A percentile compares a stretch with the other conserved stretches of the same genome.
Evolutionary conservation across 495 filamentous ascomycete genomes (phyloP).

Genomic region (Trichoderma erinaceum): DNA sequence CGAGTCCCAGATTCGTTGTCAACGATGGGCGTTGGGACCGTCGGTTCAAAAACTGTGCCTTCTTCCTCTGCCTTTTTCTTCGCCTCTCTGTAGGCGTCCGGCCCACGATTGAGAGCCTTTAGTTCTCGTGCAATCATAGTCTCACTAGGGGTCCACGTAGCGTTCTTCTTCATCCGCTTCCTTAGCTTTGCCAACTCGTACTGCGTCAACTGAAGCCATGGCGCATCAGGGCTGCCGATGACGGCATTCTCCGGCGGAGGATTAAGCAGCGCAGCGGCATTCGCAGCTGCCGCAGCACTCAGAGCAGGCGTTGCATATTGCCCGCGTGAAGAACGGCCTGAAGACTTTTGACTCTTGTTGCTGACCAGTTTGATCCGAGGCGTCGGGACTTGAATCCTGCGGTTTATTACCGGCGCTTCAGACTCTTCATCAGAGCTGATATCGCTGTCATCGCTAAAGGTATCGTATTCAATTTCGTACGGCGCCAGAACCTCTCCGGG

Average conservation of each 20-base stretch:
- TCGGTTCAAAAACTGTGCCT: constrained; percentile 55
- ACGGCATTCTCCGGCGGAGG: constrained; percentile 73
- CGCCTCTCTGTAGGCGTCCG: constrained; percentile 64
- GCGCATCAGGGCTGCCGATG: constrained; percentile 67
- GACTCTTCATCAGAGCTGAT: constrained; percentile 38
- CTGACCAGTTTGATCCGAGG: constrained; percentile 40
- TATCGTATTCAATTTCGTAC: constrained; percentile 49
- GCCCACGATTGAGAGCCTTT: constrained; percentile 65
- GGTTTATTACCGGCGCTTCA: constrained; percentile 19
- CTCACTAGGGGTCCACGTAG: constrained; percentile 87
- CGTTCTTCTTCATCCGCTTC: constrained; percentile 99
- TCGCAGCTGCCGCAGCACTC: constrained; percentile 16
- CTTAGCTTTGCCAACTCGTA: constrained; percentile 87
- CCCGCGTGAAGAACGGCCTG: constrained; percentile 22
- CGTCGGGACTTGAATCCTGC: constrained; percentile 29
- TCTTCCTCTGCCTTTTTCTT: constrained; percentile 62
- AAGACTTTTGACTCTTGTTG: constrained; percentile 32
- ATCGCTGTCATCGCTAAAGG: constrained; percentile 40
- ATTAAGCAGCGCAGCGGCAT: constrained; percentile 47
- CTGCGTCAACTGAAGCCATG: constrained; percentile 84
- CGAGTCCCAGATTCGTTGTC: constrained; percentile 31
- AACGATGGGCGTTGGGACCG: constrained; percentile 34
- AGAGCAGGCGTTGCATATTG: constrained; percentile 2
- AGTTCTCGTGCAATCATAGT: constrained; percentile 95
- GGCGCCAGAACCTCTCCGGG: constrained; percentile 54